These are phyloP conservation scores for Passalora sequoiae DNA, from an alignment of 2,329 filamentous ascomycete genomes.

Conservation along the genomic window DNA sequence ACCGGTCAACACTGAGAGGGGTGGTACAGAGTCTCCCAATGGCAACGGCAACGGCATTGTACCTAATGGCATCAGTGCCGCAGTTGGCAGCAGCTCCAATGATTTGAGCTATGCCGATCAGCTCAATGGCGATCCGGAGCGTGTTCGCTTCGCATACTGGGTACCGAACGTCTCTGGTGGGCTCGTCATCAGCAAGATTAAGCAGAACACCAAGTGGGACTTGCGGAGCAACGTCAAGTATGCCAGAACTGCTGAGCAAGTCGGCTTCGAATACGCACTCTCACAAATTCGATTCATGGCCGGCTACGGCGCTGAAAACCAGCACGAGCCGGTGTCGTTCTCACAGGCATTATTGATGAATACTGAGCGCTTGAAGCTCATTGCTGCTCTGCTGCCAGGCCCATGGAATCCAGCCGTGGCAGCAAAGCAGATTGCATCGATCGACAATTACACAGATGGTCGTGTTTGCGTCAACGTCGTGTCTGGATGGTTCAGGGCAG, in stretches of 20 bases:
- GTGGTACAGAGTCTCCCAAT: constrained; percentile 8
- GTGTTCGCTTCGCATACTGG: constrained; percentile 50
- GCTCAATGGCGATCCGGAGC: constrained; percentile 41
- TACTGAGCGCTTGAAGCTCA: constrained; percentile 48
- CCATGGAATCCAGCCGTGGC: constrained; percentile 50
- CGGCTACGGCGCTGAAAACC: constrained; percentile 40
- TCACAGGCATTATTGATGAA: constrained; percentile 47
- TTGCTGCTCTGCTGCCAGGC: constrained; percentile 49
- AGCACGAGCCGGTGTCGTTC: constrained; percentile 51
- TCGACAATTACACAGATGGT: constrained; percentile 50
- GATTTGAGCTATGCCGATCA: constrained; percentile 34
- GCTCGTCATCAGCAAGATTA: constrained; percentile 50
- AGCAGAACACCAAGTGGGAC: constrained; percentile 48
- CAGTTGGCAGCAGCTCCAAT: constrained; percentile 12
- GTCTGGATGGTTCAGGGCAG: constrained; percentile 51
- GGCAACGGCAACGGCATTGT: constrained; percentile 12
- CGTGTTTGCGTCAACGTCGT: constrained; percentile 51
- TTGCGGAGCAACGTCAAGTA: constrained; percentile 47
- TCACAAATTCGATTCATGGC: constrained; percentile 52
- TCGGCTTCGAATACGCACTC: constrained; percentile 50
- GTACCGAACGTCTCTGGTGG: constrained; percentile 52
- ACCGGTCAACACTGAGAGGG: constrained; percentile 26
- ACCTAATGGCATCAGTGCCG: constrained; percentile 17
- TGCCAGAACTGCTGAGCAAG: constrained; percentile 45
- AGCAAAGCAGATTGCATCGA: constrained; percentile 51